Conservation (phyloP, 305 asterid species). For the Salvia sclarea region DNA sequence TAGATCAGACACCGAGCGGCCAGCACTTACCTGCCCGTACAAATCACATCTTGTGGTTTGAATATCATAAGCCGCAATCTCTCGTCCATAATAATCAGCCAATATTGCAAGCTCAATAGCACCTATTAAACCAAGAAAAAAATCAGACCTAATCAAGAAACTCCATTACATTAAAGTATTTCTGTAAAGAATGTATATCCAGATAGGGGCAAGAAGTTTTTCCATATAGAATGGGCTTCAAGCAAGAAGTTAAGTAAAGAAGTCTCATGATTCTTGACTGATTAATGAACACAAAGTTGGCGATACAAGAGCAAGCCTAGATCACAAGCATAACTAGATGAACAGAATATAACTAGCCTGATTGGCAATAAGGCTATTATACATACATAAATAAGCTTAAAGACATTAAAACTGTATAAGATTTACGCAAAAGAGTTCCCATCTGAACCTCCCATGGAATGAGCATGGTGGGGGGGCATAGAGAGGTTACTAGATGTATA, state of each 20-base stretch:
- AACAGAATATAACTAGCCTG: not conserved
- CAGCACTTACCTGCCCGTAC: conserved; percentile 79
- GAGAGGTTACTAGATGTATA: not conserved
- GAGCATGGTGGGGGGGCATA: not conserved
- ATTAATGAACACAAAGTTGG: not conserved
- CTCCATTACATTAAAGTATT: not conserved
- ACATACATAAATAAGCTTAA: not conserved
- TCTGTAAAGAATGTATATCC: not conserved
- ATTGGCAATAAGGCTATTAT: not conserved
- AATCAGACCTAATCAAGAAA: conserved; percentile 13
- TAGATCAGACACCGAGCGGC: conserved; percentile 5
- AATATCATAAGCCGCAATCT: conserved; percentile 94
- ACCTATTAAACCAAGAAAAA: conserved; percentile 48
- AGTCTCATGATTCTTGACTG: not conserved
- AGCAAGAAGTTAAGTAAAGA: not conserved
- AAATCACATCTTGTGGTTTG: conserved; percentile 92
- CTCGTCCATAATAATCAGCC: conserved; percentile 73
- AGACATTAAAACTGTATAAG: not conserved
- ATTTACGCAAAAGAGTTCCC: too few relatives aligned
- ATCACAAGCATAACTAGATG: not conserved
- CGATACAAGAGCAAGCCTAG: not conserved
- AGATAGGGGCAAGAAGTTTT: not conserved
- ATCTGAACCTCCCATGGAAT: too few relatives aligned
- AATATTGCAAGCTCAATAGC: conserved; percentile 93
- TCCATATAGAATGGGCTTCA: not conserved